phyloP scores from a whole-genome alignment of 768 basidiomycete genomes.

The Pleurotus salmoneostramineus region DNA sequence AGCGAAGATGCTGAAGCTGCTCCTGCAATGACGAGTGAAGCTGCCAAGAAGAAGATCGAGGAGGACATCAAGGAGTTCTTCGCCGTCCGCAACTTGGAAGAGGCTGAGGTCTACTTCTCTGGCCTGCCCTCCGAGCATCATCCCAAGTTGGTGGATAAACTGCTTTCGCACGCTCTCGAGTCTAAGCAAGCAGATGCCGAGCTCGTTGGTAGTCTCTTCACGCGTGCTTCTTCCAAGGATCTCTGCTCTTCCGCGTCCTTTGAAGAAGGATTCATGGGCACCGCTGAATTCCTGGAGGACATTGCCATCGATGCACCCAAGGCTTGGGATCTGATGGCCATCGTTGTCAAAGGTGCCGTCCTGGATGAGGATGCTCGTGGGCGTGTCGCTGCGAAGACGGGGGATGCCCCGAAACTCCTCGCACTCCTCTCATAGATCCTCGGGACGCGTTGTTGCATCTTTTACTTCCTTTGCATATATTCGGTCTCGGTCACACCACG shows the following conservation, averaged over 20 bases:
- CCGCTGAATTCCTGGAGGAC: slow-evolving; percentile 81
- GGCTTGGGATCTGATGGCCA: slow-evolving; percentile 72
- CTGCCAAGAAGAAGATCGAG: slow-evolving; percentile 68
- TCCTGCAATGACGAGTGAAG: slow-evolving; percentile 51
- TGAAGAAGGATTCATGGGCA: slow-evolving; percentile 68
- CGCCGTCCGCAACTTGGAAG: slow-evolving; percentile 76
- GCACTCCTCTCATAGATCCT: slow-evolving; percentile 49
- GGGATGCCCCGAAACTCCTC: slow-evolving; percentile 58
- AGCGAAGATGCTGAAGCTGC: slow-evolving; percentile 33
- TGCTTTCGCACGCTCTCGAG: slow-evolving; percentile 73
- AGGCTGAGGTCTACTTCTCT: slow-evolving; percentile 85
- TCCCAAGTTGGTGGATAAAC: slow-evolving; percentile 64
- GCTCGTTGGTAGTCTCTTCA: slow-evolving; percentile 75
- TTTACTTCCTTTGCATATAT: slow-evolving; percentile 22
- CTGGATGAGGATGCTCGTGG: slow-evolving; percentile 58
- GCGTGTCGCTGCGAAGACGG: slow-evolving; percentile 58
- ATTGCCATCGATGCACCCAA: slow-evolving; percentile 88
- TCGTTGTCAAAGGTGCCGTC: slow-evolving; percentile 67
- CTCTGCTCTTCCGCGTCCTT: slow-evolving; percentile 58
- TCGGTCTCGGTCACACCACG: slow-evolving; percentile 10
- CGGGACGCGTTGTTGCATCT: slow-evolving; percentile 16
- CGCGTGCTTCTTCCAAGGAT: slow-evolving; percentile 53
- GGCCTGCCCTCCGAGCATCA: slow-evolving; percentile 65
- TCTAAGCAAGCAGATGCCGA: slow-evolving; percentile 78
- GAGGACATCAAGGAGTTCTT: slow-evolving; percentile 89